Evolutionary conservation across 495 filamentous ascomycete genomes (phyloP).

Genomic region (Lichenothelia convexa): DNA sequence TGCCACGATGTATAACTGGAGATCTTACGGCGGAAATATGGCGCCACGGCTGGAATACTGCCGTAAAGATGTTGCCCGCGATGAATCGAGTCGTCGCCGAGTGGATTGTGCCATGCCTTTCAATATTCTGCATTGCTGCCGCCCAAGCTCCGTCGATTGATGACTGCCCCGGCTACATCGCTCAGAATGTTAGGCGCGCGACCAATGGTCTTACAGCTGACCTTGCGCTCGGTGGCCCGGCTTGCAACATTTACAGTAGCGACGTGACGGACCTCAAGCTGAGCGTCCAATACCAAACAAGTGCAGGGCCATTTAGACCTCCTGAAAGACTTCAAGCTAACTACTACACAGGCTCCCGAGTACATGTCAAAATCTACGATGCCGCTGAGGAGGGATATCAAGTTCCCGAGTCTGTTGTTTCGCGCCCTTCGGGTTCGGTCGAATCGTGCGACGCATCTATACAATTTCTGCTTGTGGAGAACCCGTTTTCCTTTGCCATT

Average conservation of each 20-base stretch:
- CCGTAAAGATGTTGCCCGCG: too few relatives aligned
- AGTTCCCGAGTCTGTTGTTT: slow-evolving; percentile 52
- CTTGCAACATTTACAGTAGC: slow-evolving; percentile 11
- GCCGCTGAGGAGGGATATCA: slow-evolving; percentile 55
- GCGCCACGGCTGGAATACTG: too few relatives aligned
- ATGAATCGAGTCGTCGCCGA: too few relatives aligned
- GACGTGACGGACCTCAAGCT: slow-evolving; percentile 9
- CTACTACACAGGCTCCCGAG: slow-evolving; percentile 24
- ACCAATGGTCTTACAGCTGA: slow-evolving; percentile 7
- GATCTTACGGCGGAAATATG: too few relatives aligned
- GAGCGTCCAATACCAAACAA: slow-evolving; percentile 8
- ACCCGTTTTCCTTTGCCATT: slow-evolving; percentile 66
- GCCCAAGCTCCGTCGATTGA: too few relatives aligned
- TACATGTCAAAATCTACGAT: slow-evolving; percentile 74
- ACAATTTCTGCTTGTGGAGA: slow-evolving; percentile 43
- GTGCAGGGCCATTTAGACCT: background rate
- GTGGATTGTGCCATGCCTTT: too few relatives aligned
- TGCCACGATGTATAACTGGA: too few relatives aligned
- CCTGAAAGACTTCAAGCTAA: background rate
- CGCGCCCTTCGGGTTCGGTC: slow-evolving; percentile 33
- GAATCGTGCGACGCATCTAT: slow-evolving; percentile 28
- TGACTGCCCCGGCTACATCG: slow-evolving; percentile 13
- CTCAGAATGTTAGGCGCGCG: slow-evolving; percentile 8
- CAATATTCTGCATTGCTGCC: too few relatives aligned
- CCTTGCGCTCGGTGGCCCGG: slow-evolving; percentile 9